Conservation (phyloP, 495 filamentous ascomycete genomes). For the Massariosphaeria phaeospora region DNA sequence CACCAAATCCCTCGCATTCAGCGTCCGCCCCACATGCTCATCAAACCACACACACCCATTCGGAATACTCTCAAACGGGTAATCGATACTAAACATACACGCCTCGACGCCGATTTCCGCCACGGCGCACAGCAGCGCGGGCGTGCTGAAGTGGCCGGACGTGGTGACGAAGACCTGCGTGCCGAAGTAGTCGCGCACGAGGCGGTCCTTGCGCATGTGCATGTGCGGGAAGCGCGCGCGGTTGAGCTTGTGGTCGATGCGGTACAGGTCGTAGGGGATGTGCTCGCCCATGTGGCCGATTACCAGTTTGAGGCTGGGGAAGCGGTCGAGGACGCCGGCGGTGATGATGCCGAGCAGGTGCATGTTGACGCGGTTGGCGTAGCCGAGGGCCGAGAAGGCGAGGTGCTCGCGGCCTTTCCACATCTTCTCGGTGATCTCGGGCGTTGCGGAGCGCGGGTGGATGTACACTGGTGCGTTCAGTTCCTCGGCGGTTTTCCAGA, state of each 20-base stretch:
- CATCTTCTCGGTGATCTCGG: slow-evolving; percentile 46
- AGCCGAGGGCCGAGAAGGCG: slow-evolving; percentile 45
- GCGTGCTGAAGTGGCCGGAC: slow-evolving; percentile 56
- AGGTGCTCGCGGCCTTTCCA: slow-evolving; percentile 49
- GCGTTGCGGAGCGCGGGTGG: slow-evolving; percentile 51
- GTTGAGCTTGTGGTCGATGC: slow-evolving; percentile 54
- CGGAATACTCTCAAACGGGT: slow-evolving; percentile 31
- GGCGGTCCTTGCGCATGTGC: slow-evolving; percentile 15
- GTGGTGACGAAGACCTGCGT: slow-evolving; percentile 63
- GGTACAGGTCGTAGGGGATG: slow-evolving; percentile 59
- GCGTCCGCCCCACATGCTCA: slow-evolving; percentile 16
- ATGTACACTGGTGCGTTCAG: slow-evolving; percentile 62
- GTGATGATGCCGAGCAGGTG: slow-evolving; percentile 52
- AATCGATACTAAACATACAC: slow-evolving; percentile 32
- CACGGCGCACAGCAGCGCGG: slow-evolving; percentile 41
- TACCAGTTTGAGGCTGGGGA: slow-evolving; percentile 55
- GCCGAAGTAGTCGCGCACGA: slow-evolving; percentile 50
- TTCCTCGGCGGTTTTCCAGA: slow-evolving; percentile 53
- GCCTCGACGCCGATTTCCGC: slow-evolving; percentile 14
- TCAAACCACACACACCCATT: slow-evolving; percentile 31
- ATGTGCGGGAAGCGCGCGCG: slow-evolving; percentile 11
- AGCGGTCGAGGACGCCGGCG: slow-evolving; percentile 50
- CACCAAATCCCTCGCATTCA: slow-evolving; percentile 12
- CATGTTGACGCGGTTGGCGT: slow-evolving; percentile 48
- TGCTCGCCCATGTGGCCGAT: slow-evolving; percentile 65